These are phyloP conservation scores for Rhazya stricta DNA, from an alignment of 257 asterid genomes.

Conservation along the genomic window DNA sequence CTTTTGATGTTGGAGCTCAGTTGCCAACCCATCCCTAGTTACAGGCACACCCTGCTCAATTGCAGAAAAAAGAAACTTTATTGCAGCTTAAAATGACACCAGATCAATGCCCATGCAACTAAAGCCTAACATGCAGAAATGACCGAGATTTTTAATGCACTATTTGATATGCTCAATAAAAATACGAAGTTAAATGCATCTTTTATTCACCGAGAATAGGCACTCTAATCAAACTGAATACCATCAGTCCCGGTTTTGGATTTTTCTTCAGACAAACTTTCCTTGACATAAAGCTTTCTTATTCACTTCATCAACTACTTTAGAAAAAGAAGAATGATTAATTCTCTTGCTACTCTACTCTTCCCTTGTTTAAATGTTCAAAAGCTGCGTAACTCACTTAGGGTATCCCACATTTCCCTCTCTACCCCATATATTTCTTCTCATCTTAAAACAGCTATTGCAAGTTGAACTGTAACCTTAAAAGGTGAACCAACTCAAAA, in stretches of 20 bases:
- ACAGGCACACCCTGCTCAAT: constrained; percentile 71
- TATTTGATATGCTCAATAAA: not conserved
- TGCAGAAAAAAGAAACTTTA: constrained; percentile 9
- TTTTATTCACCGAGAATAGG: not conserved
- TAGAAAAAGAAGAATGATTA: not conserved
- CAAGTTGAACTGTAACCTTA: not conserved
- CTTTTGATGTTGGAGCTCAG: constrained; percentile 59
- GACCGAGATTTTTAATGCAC: not conserved
- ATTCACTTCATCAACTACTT: not conserved
- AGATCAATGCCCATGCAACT: not conserved
- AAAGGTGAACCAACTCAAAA: not conserved
- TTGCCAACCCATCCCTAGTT: constrained; percentile 51
- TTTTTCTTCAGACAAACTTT: not conserved
- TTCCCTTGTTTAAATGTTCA: not conserved
- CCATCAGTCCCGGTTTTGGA: not conserved
- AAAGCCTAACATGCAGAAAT: constrained; percentile 3
- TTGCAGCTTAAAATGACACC: not conserved
- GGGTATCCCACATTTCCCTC: not conserved
- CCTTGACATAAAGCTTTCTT: not conserved
- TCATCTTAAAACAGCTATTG: not conserved
- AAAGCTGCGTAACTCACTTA: not conserved
- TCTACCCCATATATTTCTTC: not conserved
- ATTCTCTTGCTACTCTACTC: not conserved
- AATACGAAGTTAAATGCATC: not conserved
- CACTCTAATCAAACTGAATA: too few species aligned